Percentiles rank a stretch among this genome's conserved stretches.
phyloP scores from a whole-genome alignment of 2,329 filamentous ascomycete species.

The Penicillium glabrum region DNA sequence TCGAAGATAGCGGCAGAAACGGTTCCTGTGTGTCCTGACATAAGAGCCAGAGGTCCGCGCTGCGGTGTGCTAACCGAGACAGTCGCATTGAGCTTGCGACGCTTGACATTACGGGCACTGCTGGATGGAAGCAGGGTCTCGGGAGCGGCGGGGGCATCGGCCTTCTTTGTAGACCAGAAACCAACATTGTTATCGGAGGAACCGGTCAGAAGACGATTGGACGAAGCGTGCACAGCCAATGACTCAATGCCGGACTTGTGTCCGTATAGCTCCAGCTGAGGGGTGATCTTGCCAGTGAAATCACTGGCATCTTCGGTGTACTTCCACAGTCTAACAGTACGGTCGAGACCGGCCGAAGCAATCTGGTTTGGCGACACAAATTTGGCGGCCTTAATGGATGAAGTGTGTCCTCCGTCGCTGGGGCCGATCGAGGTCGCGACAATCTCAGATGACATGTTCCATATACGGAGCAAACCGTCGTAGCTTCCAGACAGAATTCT shows the following conservation, averaged over 20 bases:
- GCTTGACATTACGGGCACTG: conserved; percentile 66
- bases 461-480: conserved; percentile 83
- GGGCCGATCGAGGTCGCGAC: conserved; percentile 71
- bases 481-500: conserved; percentile 90
- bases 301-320: conserved; percentile 68
- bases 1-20: conserved; percentile 85
- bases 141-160: conserved; percentile 72
- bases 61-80: conserved; percentile 61
- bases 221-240: conserved; percentile 70
- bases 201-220: conserved; percentile 78
- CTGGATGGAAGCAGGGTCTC: conserved; percentile 66
- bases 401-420: conserved; percentile 69
- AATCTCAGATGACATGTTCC: conserved; percentile 85
- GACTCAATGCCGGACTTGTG: conserved; percentile 74
- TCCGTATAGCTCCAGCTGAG: conserved; percentile 78
- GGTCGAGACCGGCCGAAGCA: conserved; percentile 79
- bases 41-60: conserved; percentile 74
- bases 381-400: conserved; percentile 76
- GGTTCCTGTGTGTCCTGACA: conserved; percentile 69
- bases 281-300: conserved; percentile 63
- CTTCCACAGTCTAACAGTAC: conserved; percentile 86
- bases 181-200: conserved; percentile 80
- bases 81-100: conserved; percentile 63
- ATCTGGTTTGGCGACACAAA: conserved; percentile 78
- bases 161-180: conserved; percentile 83